A percentile compares a stretch with the other conserved stretches of the same genome.
Evolutionary conservation across 768 basidiomycete species (phyloP).

Genomic region (Trametes maxima): DNA sequence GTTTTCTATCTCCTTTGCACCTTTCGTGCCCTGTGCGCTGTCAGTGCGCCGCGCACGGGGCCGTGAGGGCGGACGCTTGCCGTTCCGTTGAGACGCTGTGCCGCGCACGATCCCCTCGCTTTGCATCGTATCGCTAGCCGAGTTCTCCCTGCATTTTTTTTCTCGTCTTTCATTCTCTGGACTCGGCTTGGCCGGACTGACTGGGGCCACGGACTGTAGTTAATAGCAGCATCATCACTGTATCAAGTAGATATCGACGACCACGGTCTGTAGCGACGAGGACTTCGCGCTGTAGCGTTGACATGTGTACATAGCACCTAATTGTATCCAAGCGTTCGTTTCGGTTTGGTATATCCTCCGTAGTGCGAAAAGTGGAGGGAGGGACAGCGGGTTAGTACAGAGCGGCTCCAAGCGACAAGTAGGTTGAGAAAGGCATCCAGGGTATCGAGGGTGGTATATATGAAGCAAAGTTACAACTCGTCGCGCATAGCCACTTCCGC

Average conservation of each 20-base stretch:
- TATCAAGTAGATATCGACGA: slow-evolving; percentile 19
- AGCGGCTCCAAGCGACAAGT: not conserved
- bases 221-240: slow-evolving; percentile 12
- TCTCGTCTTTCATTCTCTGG: not conserved
- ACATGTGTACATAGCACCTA: slow-evolving; percentile 21
- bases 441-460: not conserved
- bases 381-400: not conserved
- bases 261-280: slow-evolving; percentile 6
- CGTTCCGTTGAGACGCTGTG: slow-evolving; percentile 17
- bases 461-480: not conserved
- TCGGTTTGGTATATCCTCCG: not conserved
- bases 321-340: slow-evolving; percentile 15
- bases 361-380: not conserved
- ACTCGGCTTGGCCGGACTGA: slow-evolving; percentile 2
- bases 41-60: not conserved
- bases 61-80: slow-evolving; percentile 14
- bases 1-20: not conserved
- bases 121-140: slow-evolving; percentile 21
- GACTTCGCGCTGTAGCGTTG: slow-evolving; percentile 8
- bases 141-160: not conserved
- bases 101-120: slow-evolving; percentile 7
- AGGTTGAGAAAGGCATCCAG: not conserved
- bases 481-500: not conserved
- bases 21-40: not conserved
- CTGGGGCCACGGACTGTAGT: slow-evolving; percentile 2